Base-by-base conservation (phyloP, 169 alveolate species). In the Plasmodium inui region DNA sequence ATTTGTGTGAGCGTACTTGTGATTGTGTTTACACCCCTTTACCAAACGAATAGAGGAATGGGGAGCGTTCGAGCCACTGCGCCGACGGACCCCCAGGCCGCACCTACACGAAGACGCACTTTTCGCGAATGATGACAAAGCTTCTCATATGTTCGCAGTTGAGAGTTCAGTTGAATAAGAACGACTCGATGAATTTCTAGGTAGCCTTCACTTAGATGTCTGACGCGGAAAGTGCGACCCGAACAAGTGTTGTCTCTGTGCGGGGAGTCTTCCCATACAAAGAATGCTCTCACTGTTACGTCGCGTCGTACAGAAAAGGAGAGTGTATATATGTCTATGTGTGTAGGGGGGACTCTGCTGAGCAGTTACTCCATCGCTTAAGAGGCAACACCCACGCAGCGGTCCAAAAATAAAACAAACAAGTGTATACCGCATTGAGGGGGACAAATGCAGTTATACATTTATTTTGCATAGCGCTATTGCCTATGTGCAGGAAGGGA, bases 181-280 rank as follows among this genome's bases (percentile, higher is more conserved):
- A 46, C 39, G 44, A 39, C 81, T 85, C 86, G 22, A 85, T 86
- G 88, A 76, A 32, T 84, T 32, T 7, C 37, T 3, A n/a, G 17
- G 79, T 84, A 86, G 93, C 93, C 93, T 86, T 86, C 88, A 50
- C 93, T 86, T 86, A 86, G 93, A 86, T 86, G 93, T 86, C 93
- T 86, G 93, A 86, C 88, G 74, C 82, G 57, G 76, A 50, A 46
- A 14, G 61, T 34, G 22, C 10, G 61, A 50, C 8, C 61, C 61
- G 1, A 50, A 12, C 61, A 26, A 50, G 61, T 50, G 61, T 50
- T 50, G 1, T 44, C 22, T 50, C 19, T 17, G 1, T 14, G 26
- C n/a, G 61, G 22, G 5, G 61, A 3, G 22, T 50, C 57, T 46
- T 14, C 12, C 6, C 57, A 46, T 46, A 46, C 19, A 46, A 46